Conservation (phyloP, 495 filamentous ascomycete genomes). For the Penicillium cosmopolitanum region DNA sequence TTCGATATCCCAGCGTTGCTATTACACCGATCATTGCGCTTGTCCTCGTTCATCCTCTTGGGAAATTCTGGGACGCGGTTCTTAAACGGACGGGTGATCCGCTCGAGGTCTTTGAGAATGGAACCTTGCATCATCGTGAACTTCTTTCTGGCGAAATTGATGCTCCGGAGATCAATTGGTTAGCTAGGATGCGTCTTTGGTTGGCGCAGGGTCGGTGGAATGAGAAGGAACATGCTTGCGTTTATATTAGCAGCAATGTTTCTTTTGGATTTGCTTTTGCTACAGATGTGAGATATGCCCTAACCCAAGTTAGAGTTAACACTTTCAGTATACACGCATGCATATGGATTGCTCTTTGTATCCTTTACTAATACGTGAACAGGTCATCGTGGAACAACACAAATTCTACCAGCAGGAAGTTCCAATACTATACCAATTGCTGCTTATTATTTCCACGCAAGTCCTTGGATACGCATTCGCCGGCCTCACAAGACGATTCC, state of each 20-base stretch:
- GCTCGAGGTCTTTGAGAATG: constrained; percentile 49
- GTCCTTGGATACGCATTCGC: constrained; percentile 85
- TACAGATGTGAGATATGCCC: constrained; percentile 47
- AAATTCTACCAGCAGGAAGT: constrained; percentile 84
- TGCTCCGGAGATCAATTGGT: constrained; percentile 9
- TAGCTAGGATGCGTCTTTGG: constrained; percentile 61
- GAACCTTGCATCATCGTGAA: constrained; percentile 31
- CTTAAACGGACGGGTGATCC: constrained; percentile 67
- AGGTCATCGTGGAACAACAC: constrained; percentile 77
- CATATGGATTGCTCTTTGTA: not conserved
- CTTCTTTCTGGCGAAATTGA: constrained; percentile 19
- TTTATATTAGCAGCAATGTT: constrained; percentile 87
- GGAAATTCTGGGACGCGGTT: constrained; percentile 73
- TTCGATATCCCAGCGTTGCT: constrained; percentile 83
- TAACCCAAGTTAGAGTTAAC: not conserved
- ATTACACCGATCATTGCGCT: constrained; percentile 86
- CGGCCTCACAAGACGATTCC: constrained; percentile 73
- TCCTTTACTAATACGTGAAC: not conserved
- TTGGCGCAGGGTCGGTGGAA: constrained; percentile 82
- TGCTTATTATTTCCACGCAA: constrained; percentile 82
- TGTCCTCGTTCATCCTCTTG: constrained; percentile 79
- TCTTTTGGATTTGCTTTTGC: constrained; percentile 86
- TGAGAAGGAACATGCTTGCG: constrained; percentile 83
- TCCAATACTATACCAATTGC: constrained; percentile 72
- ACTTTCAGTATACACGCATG: too few species aligned